Conservation (phyloP, 1,139 yeast species). For the Magnusiomyces ingens region DNA sequence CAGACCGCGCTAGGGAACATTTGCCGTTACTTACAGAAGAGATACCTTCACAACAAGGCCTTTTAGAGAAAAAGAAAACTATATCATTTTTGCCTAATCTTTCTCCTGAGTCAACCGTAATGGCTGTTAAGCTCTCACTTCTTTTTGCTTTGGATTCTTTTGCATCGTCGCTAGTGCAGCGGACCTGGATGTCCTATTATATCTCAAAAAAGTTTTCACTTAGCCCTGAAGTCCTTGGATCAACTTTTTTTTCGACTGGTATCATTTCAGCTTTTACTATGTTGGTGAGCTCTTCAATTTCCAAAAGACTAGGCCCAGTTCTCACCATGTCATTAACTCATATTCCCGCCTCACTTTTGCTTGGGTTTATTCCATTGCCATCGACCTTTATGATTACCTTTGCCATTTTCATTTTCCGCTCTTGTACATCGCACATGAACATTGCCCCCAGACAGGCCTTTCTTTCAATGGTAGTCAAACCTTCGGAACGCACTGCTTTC, state of each 20-base stretch:
- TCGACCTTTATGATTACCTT: slow-evolving; percentile 26
- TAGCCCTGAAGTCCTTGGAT: slow-evolving; percentile 35
- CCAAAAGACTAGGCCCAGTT: slow-evolving; percentile 69
- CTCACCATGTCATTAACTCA: slow-evolving; percentile 68
- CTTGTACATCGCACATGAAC: slow-evolving; percentile 69
- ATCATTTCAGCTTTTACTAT: slow-evolving; percentile 56
- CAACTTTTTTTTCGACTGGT: slow-evolving; percentile 56
- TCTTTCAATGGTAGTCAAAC: slow-evolving; percentile 59
- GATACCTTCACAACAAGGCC: neutral
- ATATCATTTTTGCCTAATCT: slow-evolving; percentile 13
- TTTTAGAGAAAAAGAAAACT: neutral
- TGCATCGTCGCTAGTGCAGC: slow-evolving; percentile 82
- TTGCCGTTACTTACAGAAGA: slow-evolving; percentile 6
- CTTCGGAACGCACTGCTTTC: slow-evolving; percentile 61
- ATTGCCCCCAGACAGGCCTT: slow-evolving; percentile 85
- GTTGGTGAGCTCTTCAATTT: slow-evolving; percentile 62
- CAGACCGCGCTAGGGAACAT: slow-evolving; percentile 7
- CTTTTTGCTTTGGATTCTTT: slow-evolving; percentile 69
- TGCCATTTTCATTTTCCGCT: slow-evolving; percentile 40
- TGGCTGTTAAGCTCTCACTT: slow-evolving; percentile 38
- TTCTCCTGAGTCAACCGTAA: slow-evolving; percentile 17
- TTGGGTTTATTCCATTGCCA: slow-evolving; percentile 47
- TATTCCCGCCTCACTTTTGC: slow-evolving; percentile 66
- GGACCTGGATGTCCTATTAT: slow-evolving; percentile 83
- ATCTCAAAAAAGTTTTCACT: slow-evolving; percentile 38